Evolutionary conservation across 805 yeast genomes (phyloP).

Genomic region (Nakazawaea wyomingensis): DNA sequence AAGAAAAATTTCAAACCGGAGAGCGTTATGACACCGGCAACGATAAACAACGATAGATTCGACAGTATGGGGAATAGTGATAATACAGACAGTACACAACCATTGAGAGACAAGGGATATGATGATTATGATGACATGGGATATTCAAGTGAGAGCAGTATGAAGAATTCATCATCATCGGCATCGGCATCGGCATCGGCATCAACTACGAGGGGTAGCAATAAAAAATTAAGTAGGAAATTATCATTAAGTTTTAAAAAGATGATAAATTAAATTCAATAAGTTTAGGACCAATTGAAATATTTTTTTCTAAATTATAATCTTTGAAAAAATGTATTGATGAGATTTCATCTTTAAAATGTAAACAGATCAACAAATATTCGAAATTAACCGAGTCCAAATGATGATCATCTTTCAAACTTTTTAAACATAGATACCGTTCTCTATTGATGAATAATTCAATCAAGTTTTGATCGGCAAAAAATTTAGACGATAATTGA

Average conservation of each 20-base stretch:
- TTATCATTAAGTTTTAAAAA: conserved; percentile 12
- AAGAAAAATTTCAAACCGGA: conserved; percentile 1
- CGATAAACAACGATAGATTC: not conserved
- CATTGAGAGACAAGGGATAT: conserved; percentile 2
- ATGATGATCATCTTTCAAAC: not conserved
- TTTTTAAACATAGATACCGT: not conserved
- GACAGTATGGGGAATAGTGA: not conserved
- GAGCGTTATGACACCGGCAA: not conserved
- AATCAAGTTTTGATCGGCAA: not conserved
- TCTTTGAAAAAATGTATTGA: not conserved
- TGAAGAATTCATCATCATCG: not conserved
- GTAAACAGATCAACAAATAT: not conserved
- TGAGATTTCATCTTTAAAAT: not conserved
- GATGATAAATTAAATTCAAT: conserved; percentile 2
- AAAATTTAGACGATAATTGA: not conserved
- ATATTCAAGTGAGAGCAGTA: not conserved
- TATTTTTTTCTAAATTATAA: not conserved
- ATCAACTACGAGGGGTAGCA: not conserved
- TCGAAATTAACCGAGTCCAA: not conserved
- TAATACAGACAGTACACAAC: not conserved
- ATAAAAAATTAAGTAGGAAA: conserved; percentile 9
- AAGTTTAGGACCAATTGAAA: not conserved
- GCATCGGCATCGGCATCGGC: conserved; percentile 1
- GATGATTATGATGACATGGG: too few species aligned
- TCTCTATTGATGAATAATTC: not conserved